Evolutionary conservation across 495 filamentous ascomycete genomes (phyloP), one percentile per base, ranked within the genome.

Genomic region (Daldinia bambusicola): DNA sequence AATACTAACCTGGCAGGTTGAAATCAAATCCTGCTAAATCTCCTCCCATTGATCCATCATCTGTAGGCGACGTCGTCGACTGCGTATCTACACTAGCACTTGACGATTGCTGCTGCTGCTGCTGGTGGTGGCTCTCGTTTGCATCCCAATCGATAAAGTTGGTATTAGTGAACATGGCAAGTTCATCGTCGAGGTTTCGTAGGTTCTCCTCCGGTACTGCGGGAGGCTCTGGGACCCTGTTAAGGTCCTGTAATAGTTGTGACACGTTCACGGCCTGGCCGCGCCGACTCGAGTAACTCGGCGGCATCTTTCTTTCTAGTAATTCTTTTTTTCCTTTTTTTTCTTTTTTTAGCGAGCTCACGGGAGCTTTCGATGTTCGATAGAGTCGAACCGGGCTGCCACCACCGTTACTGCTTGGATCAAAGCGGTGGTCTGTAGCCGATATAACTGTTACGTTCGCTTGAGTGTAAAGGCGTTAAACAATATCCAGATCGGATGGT

Each of bases 131-230:
- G n/a, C 63, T 64, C 20, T 70, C 57, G 67, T 67, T 66, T 67
- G 70, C 64, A 75, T 98, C 95, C 77, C 93, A 94, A 79, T 97
- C 94, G 79, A 92, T 92, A 84, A 98, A 98, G 63, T 95, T 90
- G 55, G 92, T 88, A 80, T 98, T 97, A 65, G 93, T 96, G 85
- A 98, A 97, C 70, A 96, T 84, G 32, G 91, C 92, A 51, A 99
- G 85, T 53, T 95, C 93, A 58, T 90, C 86, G 26, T 78, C 78
- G 57, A 83, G 76, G 53, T 72, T 72, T 91, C 90, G 74, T 88
- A 79, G 65, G 85, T 89, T 78, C 36, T 92, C 88, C 66, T 89
- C 88, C 52, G 86, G 72, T 6, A 89, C 84, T 55, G 93, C 90
- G 74, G 91, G 86, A 13, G 88, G 83, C 7, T 90, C 87, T 8